These are phyloP conservation scores for Pyrenula aspistea DNA, from an alignment of 495 filamentous ascomycete genomes.

Conservation along the genomic window DNA sequence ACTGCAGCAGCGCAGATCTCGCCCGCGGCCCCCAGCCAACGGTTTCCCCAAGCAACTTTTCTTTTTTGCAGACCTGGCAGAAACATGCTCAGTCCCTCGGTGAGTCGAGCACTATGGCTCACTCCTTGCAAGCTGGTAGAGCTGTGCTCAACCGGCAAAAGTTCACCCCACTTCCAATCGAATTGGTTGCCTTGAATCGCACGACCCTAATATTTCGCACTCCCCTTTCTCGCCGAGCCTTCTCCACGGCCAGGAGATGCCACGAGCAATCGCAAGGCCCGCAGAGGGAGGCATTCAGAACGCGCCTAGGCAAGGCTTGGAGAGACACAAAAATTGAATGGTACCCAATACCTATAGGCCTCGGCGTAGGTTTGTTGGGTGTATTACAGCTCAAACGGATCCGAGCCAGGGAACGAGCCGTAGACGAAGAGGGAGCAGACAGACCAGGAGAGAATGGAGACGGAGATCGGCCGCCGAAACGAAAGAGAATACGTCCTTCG, in stretches of 20 bases:
- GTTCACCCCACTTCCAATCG: background rate
- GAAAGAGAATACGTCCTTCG: constrained; percentile 63
- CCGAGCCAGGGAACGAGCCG: constrained; percentile 39
- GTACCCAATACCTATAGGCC: constrained; percentile 87
- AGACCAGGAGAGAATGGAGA: constrained; percentile 16
- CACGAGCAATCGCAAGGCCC: constrained; percentile 9
- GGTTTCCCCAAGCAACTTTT: too few species aligned
- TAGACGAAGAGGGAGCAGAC: constrained; percentile 40
- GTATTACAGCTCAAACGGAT: constrained; percentile 73
- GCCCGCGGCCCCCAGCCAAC: too few species aligned
- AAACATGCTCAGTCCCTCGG: background rate
- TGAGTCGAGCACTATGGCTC: background rate
- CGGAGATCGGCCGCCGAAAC: constrained; percentile 42
- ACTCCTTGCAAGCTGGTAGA: background rate
- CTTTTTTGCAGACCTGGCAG: too few species aligned
- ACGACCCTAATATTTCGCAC: background rate
- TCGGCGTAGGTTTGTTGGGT: constrained; percentile 82
- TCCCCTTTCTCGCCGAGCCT: background rate
- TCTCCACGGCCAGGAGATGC: background rate
- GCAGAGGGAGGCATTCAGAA: constrained; percentile 49
- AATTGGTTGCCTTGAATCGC: background rate
- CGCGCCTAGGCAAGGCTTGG: constrained; percentile 49
- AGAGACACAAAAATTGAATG: constrained; percentile 73
- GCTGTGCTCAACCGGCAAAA: background rate
- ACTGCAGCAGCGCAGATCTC: background rate